Conservation (phyloP, 495 filamentous ascomycete species). For the Talaromyces adpressus region DNA sequence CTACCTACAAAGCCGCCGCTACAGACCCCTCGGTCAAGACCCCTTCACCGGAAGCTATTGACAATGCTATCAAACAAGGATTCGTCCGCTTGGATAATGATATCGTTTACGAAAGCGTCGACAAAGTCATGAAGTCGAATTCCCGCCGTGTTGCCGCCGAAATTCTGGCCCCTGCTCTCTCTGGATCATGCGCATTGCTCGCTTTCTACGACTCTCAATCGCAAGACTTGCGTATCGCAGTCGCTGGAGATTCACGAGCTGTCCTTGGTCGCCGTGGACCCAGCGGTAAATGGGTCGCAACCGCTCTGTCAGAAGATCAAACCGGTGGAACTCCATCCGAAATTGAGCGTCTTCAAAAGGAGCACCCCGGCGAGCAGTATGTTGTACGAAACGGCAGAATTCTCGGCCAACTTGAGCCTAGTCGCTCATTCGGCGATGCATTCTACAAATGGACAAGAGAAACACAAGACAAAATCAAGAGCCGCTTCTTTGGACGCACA, state of each 20-base stretch:
- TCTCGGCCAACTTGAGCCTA: constrained; percentile 85
- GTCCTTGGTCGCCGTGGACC: constrained; percentile 74
- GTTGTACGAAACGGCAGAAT: constrained; percentile 85
- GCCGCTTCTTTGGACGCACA: constrained; percentile 76
- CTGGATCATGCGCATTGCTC: constrained; percentile 91
- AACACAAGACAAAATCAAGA: constrained; percentile 70
- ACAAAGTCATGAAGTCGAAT: constrained; percentile 80
- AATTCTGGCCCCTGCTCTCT: constrained; percentile 83
- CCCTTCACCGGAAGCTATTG: constrained; percentile 70
- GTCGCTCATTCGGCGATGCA: constrained; percentile 91
- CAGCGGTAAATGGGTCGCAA: constrained; percentile 90
- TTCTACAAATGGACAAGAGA: constrained; percentile 93
- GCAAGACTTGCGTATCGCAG: constrained; percentile 81
- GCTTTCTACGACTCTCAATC: constrained; percentile 89
- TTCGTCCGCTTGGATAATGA: constrained; percentile 87
- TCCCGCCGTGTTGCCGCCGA: constrained; percentile 84
- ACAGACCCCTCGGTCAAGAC: constrained; percentile 49
- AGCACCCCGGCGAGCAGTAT: constrained; percentile 80
- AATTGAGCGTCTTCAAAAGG: constrained; percentile 67
- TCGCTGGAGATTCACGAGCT: constrained; percentile 89
- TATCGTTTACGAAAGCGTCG: constrained; percentile 83
- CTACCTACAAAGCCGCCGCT: constrained; percentile 74
- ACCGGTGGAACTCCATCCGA: constrained; percentile 83
- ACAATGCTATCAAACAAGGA: constrained; percentile 85
- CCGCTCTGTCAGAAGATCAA: constrained; percentile 82